Evolutionary conservation across 176 grass and related monocot species (phyloP), one percentile per base, ranked within the genome.

Genomic region (Triticum urartu): DNA sequence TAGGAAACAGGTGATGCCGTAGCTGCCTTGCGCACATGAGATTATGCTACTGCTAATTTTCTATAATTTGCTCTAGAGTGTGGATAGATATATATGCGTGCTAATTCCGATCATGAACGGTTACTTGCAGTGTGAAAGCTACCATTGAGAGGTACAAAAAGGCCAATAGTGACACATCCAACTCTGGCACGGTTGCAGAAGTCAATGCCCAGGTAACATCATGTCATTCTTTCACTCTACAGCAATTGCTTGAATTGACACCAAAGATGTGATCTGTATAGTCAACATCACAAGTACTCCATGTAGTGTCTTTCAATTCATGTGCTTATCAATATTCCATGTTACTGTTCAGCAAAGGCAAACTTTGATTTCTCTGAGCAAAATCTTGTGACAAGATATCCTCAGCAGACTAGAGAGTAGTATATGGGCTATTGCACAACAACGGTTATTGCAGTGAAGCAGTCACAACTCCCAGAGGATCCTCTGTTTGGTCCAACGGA

Each of bases 101-200:
- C 54, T 88, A 43, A 87, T 11, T 78, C 28, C 28, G 28, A 30
- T 30, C 28, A 30, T 64, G 64, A 39, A 69, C 52, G 20, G 13
- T 54, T 36, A 64, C n/a, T 38, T 89, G 80, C 94, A 99, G 97
- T 86, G 97, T 99, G 78, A 99, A 94, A 84, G 77, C 92, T 69
- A 93, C 97, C 66, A 94, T 97, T 61, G 94, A 99, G 77, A 96
- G 94, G 87, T 99, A 99, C 85, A 99, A 99, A 58, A 99, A 94
- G 73, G 92, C 94, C 52, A 93, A 84, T 76, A 91, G 73, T 83
- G 97, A 93, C 43, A 90, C 87, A 24, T 78, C 90, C 61, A 93
- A 94, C 82, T 64, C 85, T 65, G 89, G 94, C 33, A 87, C 89
- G 12, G 89, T 89, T 78, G 80, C 92, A 72, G 97, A 97, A 91